Conservation (phyloP, 257 asterid species). For the Phtheirospermum japonicum region DNA sequence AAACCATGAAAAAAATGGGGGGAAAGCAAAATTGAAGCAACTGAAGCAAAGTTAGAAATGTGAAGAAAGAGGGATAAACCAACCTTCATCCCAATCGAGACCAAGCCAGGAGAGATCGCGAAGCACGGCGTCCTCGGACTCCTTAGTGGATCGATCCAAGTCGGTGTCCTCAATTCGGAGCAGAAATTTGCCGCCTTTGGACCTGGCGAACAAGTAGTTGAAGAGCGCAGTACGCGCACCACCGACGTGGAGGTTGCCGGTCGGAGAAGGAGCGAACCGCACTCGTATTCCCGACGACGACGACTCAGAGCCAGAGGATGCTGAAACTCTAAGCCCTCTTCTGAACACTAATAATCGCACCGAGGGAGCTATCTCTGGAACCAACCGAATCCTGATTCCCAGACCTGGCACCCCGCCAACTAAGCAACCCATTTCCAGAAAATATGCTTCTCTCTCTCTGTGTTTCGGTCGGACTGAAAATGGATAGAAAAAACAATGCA, state of each 20-base stretch:
- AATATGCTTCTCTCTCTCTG: neutral
- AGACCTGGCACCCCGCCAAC: constrained; percentile 49
- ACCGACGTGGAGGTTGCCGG: constrained; percentile 96
- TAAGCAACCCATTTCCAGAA: constrained; percentile 41
- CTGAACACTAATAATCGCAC: constrained; percentile 37
- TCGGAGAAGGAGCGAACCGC: constrained; percentile 98
- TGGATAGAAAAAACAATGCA: no score
- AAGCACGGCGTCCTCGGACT: constrained; percentile 84
- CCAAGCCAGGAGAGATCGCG: constrained; percentile 98
- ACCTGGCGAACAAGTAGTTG: constrained; percentile 86
- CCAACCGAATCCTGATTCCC: constrained; percentile 34
- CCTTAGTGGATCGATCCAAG: constrained; percentile 91
- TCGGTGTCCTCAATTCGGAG: constrained; percentile 96
- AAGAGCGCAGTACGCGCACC: constrained; percentile 98
- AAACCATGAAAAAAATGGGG: neutral
- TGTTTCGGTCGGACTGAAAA: no score
- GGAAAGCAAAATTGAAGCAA: constrained; percentile 3
- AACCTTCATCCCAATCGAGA: constrained; percentile 96
- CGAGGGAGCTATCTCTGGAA: constrained; percentile 37
- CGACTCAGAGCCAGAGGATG: constrained; percentile 37
- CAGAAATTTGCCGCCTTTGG: constrained; percentile 83
- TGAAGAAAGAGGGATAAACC: neutral
- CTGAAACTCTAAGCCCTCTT: constrained; percentile 41
- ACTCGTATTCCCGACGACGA: constrained; percentile 50
- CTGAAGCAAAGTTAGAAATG: no score